Evolutionary conservation across 139 green algal species (phyloP).

Genomic region (Chlorella sp.): DNA sequence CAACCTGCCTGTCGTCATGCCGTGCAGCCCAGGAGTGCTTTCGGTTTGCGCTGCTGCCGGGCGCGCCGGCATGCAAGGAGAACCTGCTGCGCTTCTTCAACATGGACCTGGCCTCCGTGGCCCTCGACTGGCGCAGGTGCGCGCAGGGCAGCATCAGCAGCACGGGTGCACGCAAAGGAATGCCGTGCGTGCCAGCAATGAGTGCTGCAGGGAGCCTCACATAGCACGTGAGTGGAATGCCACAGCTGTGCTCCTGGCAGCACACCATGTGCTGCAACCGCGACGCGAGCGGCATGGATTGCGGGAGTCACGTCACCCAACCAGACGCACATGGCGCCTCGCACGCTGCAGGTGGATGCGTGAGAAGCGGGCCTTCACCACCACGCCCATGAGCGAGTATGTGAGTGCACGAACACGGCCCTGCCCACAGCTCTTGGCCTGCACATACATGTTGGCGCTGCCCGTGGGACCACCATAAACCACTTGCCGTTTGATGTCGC

Average conservation of each 20-base stretch:
- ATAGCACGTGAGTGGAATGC: too few species aligned
- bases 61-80: slow-evolving; percentile 59
- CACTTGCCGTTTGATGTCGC: too few species aligned
- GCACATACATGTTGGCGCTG: background rate
- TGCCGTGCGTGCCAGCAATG: too few species aligned
- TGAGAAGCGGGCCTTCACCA: background rate
- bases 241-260: too few species aligned
- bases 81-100: slow-evolving; percentile 74
- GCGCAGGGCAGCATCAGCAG: background rate
- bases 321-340: too few species aligned
- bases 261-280: too few species aligned
- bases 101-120: slow-evolving; percentile 71
- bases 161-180: background rate
- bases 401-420: background rate
- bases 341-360: background rate
- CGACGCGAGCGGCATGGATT: too few species aligned
- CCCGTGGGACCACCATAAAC: background rate
- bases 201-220: too few species aligned
- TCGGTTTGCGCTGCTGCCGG: background rate
- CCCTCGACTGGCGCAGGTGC: slow-evolving; percentile 34
- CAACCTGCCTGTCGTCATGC: background rate
- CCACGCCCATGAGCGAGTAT: background rate
- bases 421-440: background rate
- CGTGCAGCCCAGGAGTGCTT: background rate
- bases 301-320: too few species aligned